These are phyloP conservation scores for Neurospora sp. DNA, from an alignment of 495 filamentous ascomycete species.

Conservation along the genomic window DNA sequence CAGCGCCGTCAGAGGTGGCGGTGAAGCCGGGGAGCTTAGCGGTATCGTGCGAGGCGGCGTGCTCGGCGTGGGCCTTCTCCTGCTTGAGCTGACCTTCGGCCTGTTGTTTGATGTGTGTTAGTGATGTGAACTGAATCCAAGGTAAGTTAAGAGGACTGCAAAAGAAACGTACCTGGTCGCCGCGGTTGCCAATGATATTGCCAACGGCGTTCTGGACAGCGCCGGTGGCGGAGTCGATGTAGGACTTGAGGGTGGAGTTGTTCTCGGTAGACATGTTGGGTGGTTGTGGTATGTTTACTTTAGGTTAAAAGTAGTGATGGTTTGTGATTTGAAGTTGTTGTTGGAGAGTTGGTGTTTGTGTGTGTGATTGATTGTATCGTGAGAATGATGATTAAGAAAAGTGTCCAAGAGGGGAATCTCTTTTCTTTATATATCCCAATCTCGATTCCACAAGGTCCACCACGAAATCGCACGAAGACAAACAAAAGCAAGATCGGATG, in stretches of 20 bases:
- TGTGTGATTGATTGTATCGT: neutral
- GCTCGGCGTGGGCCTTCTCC: conserved; percentile 49
- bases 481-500: neutral
- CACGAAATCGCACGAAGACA: neutral
- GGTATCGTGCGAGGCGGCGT: conserved; percentile 62
- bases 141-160: too few relatives aligned
- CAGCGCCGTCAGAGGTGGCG: conserved; percentile 58
- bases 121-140: too few relatives aligned
- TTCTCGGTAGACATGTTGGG: conserved; percentile 55
- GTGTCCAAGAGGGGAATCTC: neutral
- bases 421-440: conserved; percentile 2
- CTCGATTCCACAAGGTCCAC: neutral
- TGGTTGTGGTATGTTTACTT: conserved; percentile 7
- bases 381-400: neutral
- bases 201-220: conserved; percentile 63
- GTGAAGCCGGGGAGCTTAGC: conserved; percentile 60
- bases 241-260: conserved; percentile 72
- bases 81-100: conserved; percentile 48
- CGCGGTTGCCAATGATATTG: conserved; percentile 60
- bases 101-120: conserved; percentile 4
- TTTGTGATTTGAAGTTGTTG: neutral
- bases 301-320: conserved; percentile 1
- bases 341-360: neutral
- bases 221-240: conserved; percentile 69
- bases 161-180: conserved; percentile 43